Evolutionary conservation across 106 monocot species (phyloP).

Genomic region (Chionographis japonica): DNA sequence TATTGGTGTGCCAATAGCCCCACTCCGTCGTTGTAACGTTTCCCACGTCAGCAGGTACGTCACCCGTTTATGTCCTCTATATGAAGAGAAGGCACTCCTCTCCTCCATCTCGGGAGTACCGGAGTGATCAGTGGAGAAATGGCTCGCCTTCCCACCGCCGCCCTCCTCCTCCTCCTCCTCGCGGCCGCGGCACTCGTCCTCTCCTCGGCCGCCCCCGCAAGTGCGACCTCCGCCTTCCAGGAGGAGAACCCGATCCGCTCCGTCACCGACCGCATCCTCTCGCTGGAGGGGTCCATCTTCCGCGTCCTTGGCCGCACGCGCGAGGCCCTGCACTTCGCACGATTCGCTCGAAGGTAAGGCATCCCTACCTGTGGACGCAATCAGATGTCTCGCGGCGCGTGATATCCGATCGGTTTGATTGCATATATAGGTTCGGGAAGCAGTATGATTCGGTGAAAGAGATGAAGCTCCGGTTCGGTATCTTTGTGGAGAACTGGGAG

Average conservation of each 20-base stretch:
- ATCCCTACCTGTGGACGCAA: too few relatives aligned
- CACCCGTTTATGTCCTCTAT: too few relatives aligned
- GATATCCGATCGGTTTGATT: background rate
- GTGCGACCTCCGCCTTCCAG: slow-evolving; percentile 27
- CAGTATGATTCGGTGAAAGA: slow-evolving; percentile 52
- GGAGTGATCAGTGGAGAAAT: slow-evolving; percentile 6
- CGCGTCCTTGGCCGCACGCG: slow-evolving; percentile 49
- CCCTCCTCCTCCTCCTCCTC: slow-evolving; percentile 12
- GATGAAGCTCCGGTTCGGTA: slow-evolving; percentile 48
- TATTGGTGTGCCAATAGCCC: too few relatives aligned
- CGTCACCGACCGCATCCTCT: slow-evolving; percentile 40
- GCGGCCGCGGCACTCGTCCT: background rate
- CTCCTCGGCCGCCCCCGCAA: slow-evolving; percentile 12
- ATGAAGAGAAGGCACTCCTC: background rate
- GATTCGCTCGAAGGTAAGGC: slow-evolving; percentile 56
- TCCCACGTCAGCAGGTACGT: too few relatives aligned
- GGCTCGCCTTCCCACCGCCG: slow-evolving; percentile 17
- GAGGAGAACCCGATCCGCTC: slow-evolving; percentile 48
- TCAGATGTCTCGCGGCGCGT: too few relatives aligned
- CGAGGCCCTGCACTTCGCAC: slow-evolving; percentile 58
- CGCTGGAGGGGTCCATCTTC: slow-evolving; percentile 42
- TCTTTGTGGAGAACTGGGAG: slow-evolving; percentile 52
- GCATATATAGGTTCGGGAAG: slow-evolving; percentile 53
- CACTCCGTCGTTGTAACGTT: too few relatives aligned
- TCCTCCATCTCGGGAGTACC: background rate